These are phyloP conservation scores for Coelastrella sp. DNA, from an alignment of 139 green algal genomes.

Conservation along the genomic window DNA sequence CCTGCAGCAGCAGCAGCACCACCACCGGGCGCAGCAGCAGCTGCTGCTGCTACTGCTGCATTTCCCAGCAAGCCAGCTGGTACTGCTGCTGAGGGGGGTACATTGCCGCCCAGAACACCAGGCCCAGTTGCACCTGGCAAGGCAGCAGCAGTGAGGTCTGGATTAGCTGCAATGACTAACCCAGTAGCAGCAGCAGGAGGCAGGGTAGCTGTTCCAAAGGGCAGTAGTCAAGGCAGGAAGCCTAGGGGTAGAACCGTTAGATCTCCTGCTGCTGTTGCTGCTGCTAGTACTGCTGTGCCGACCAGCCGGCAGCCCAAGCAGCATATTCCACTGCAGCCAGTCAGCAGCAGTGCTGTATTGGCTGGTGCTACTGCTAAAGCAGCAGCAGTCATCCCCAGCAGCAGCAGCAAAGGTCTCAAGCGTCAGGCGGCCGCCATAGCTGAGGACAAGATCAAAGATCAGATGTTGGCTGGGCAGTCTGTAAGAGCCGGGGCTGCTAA, in stretches of 20 bases:
- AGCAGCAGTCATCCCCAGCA: neutral
- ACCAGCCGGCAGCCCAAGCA: neutral
- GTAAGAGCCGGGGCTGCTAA: neutral
- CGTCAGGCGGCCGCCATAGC: neutral
- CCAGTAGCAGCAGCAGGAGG: neutral
- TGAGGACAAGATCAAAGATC: slow-evolving; percentile 2
- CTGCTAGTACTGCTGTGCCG: too few relatives aligned
- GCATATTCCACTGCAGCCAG: neutral
- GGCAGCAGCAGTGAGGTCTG: too few relatives aligned
- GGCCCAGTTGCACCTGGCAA: too few relatives aligned
- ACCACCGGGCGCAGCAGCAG: neutral
- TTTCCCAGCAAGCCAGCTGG: neutral
- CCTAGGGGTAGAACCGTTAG: neutral
- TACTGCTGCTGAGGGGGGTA: neutral
- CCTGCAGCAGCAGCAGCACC: neutral
- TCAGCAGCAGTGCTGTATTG: neutral
- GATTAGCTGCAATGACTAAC: too few relatives aligned
- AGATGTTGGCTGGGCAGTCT: neutral
- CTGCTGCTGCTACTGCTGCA: neutral
- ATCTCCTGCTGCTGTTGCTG: neutral
- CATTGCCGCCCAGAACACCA: neutral
- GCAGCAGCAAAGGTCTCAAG: slow-evolving; percentile 9
- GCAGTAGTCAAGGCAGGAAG: neutral
- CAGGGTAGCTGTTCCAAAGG: neutral
- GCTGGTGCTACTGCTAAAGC: neutral